Base-by-base conservation (phyloP, 2,329 filamentous ascomycete species). In the Arthrobotrys sphaeroides region DNA sequence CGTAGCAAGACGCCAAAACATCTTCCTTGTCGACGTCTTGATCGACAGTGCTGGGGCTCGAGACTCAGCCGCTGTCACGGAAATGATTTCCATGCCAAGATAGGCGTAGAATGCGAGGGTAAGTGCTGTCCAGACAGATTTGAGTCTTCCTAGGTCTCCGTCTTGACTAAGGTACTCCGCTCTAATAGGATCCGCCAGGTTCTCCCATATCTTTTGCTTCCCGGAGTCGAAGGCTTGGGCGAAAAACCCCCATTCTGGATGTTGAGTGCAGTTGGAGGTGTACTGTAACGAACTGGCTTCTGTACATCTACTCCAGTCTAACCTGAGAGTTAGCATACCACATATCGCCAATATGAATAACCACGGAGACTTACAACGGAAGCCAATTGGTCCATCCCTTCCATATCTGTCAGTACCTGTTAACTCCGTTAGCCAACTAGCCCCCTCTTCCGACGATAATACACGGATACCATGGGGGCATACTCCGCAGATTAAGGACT, bases 21-120 rank as follows among this genome's bases (percentile, higher is more conserved):
- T 82, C 78, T 84, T 85, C 55, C 84, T 80, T 2, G 82, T 83
- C 1, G 83, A 83, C 47, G 85, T 81, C 74, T 84, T 85, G 79
- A 85, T 82, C 0, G 82, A 83, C 75, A 85, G 82, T 24, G 83
- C 81, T 24, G 80, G 82, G 42, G 82, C 81, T 4, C 84, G 80
- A 59, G 72, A 75, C 77, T 85, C 84, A 1, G 84, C 82, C 16
- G 83, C 84, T 2, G 83, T 84, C 22, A 84, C 82, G 3, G 83
- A 82, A 18, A 84, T 83, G 20, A 83, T 82, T 49, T 84, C 83
- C 77, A 84, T 83, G 0, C 84, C 83, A 18, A 84, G 81, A 55
- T 85, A 81, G 0, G 82, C 83, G 78, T 85, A 84, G n/a, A 84
- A 80, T 6, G 82, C 81, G 2, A 83, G 82, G 10, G 80, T 82